These are phyloP conservation scores for Trametes polyzona DNA, from an alignment of 1,284 basidiomycete genomes.

Conservation along the genomic window DNA sequence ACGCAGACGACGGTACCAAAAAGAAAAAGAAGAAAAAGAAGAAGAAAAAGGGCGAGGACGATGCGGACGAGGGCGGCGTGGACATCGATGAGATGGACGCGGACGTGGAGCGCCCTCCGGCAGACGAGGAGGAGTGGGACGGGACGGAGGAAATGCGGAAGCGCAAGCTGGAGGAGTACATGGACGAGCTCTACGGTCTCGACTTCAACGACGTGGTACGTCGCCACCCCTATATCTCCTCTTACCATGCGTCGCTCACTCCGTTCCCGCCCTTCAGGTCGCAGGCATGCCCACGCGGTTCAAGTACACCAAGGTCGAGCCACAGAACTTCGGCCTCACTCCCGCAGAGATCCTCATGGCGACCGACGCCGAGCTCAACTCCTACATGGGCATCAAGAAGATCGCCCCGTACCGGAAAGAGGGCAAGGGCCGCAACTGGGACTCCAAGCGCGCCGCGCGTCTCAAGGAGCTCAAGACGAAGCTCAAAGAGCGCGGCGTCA, in stretches of 20 bases:
- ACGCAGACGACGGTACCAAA: constrained; percentile 57
- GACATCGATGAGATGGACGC: constrained; percentile 79
- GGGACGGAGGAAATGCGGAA: constrained; percentile 89
- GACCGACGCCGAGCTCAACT: constrained; percentile 92
- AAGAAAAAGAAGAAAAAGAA: constrained; percentile 55
- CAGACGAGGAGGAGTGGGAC: constrained; percentile 71
- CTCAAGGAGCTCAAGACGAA: constrained; percentile 65
- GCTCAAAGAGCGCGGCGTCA: constrained; percentile 33
- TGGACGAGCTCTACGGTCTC: constrained; percentile 88
- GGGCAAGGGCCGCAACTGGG: constrained; percentile 55
- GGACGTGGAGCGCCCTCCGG: constrained; percentile 45
- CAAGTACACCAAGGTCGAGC: constrained; percentile 81
- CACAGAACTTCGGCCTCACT: constrained; percentile 75
- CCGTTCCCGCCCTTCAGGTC: constrained; percentile 54
- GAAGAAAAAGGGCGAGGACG: constrained; percentile 38
- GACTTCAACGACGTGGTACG: constrained; percentile 96
- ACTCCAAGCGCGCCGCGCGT: constrained; percentile 63
- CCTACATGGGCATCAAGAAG: constrained; percentile 87
- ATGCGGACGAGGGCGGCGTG: constrained; percentile 51
- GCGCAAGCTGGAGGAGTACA: constrained; percentile 79
- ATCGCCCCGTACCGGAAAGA: constrained; percentile 86
- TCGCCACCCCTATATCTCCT: constrained; percentile 19
- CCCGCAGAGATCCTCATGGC: constrained; percentile 92
- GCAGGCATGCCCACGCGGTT: constrained; percentile 93
- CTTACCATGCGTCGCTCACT: constrained; percentile 1